Evolutionary conservation across 148 eudicot species (phyloP).

Genomic region (Tetragonia tetragonoides): DNA sequence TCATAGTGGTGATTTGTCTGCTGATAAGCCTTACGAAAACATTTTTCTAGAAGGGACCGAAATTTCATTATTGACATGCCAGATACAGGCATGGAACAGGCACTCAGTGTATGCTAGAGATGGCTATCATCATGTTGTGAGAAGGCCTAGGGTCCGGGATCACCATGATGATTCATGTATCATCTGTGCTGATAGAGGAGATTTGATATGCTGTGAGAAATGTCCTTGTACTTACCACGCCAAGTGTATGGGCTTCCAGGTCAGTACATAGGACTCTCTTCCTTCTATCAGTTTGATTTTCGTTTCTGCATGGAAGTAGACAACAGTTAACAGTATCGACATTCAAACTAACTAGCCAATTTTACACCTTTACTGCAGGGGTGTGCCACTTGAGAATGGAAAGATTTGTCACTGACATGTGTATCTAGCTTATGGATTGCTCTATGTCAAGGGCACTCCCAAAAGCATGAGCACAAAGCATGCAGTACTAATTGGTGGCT

Average conservation of each 20-base stretch:
- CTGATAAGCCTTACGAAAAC: slow-evolving; percentile 23
- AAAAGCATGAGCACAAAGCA: too few species aligned
- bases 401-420: too few species aligned
- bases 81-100: slow-evolving; percentile 37
- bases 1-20: slow-evolving; percentile 20
- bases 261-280: background rate
- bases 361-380: slow-evolving; percentile 34
- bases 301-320: background rate
- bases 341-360: background rate
- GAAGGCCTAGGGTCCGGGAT: slow-evolving; percentile 24
- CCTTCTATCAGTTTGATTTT: background rate
- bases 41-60: slow-evolving; percentile 5
- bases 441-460: too few species aligned
- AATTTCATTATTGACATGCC: slow-evolving; percentile 29
- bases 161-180: slow-evolving; percentile 54
- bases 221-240: slow-evolving; percentile 57
- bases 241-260: slow-evolving; percentile 32
- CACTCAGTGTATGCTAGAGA: slow-evolving; percentile 15
- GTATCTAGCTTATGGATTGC: too few species aligned
- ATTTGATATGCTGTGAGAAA: slow-evolving; percentile 48
- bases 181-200: slow-evolving; percentile 71
- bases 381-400: slow-evolving; percentile 20
- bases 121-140: slow-evolving; percentile 17
- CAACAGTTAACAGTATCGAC: background rate
- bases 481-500: too few species aligned